Evolutionary conservation across 176 grass and related monocot genomes (phyloP), one percentile per base, ranked within the genome.

Genomic region (Eragrostis curvula): DNA sequence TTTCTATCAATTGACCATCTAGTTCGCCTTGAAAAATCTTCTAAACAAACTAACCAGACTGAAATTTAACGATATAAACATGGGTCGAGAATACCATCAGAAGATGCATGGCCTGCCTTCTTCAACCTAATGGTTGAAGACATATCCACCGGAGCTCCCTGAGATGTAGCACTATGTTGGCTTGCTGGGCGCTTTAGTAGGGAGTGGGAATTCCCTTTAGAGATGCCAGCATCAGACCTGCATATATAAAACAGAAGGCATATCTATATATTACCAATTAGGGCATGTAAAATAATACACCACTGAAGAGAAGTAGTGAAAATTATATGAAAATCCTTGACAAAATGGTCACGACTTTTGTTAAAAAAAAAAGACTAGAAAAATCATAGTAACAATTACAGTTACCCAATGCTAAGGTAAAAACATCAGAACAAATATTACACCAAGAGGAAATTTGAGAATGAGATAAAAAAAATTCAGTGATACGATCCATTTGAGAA

Each of bases 41-140:
- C 12, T 51, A 77, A 24, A 70, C 8, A 44, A 14, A 79, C 45
- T 85, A 75, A 76, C 13, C 8, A 39, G 0, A 76, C 39, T 23
- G 46, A 45, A 14, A 63, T 53, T 69, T 40, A 17, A 32, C 24
- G 63, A 57, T 70, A 55, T 18, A 75, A 55, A 46, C 0, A 80
- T 15, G 18, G 17, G 65, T 36, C 46, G 60, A 64, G 28, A 61
- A 21, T 87, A 94, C 92, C 92, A 43, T 94, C 86, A 82, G 78
- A 89, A 17, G 87, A 84, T 36, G 14, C 71, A 85, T 65, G 68
- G 18, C 67, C 77, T 42, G 84, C 75, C 29, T 88, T 92, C 87
- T 90, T 92, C 56, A 88, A 76, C 71, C 83, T 88, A 48, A 84
- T 43, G 25, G 84, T 60, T 73, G 81, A 74, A 72, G 88, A 70